phyloP scores from a whole-genome alignment of 768 basidiomycete species.

The Pluteus cervinus region DNA sequence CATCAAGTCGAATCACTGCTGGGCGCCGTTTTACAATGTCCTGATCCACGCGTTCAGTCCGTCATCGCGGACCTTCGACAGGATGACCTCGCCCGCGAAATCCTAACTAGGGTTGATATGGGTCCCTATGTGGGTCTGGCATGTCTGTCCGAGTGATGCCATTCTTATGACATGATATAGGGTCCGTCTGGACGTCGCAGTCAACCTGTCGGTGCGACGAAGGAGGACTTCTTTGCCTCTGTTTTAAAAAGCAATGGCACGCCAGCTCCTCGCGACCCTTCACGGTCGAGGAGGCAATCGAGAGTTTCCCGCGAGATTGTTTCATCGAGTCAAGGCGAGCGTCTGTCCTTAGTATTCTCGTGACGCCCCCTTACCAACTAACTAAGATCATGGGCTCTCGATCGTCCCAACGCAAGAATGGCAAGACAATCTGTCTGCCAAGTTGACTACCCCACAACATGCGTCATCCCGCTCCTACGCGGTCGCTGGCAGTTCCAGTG shows the following conservation, averaged over 20 bases:
- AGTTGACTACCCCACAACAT: slow-evolving; percentile 42
- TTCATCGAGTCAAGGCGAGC: slow-evolving; percentile 57
- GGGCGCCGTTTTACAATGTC: slow-evolving; percentile 71
- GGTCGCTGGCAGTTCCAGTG: too few species aligned
- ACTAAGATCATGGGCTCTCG: slow-evolving; percentile 51
- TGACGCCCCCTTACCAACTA: slow-evolving; percentile 6
- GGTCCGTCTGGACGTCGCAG: slow-evolving; percentile 62
- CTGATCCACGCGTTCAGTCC: slow-evolving; percentile 56
- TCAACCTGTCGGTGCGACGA: slow-evolving; percentile 57
- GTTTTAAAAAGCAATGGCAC: slow-evolving; percentile 55
- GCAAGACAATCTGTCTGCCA: slow-evolving; percentile 67
- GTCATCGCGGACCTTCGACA: slow-evolving; percentile 58
- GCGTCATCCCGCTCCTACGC: too few species aligned
- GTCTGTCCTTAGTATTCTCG: slow-evolving; percentile 4
- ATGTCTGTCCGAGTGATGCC: slow-evolving; percentile 5
- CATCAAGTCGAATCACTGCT: slow-evolving; percentile 91
- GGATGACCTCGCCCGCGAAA: slow-evolving; percentile 74
- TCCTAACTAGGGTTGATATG: slow-evolving; percentile 68
- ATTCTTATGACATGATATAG: slow-evolving; percentile 26
- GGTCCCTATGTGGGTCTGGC: slow-evolving; percentile 64
- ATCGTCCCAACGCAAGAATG: slow-evolving; percentile 68
- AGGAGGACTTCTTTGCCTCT: slow-evolving; percentile 76
- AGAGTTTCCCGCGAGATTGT: slow-evolving; percentile 76
- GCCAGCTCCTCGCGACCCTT: slow-evolving; percentile 42
- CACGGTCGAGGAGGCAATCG: slow-evolving; percentile 65